These are phyloP conservation scores for Cladobotryum protrusum DNA, from an alignment of 2,329 filamentous ascomycete genomes.

Conservation along the genomic window DNA sequence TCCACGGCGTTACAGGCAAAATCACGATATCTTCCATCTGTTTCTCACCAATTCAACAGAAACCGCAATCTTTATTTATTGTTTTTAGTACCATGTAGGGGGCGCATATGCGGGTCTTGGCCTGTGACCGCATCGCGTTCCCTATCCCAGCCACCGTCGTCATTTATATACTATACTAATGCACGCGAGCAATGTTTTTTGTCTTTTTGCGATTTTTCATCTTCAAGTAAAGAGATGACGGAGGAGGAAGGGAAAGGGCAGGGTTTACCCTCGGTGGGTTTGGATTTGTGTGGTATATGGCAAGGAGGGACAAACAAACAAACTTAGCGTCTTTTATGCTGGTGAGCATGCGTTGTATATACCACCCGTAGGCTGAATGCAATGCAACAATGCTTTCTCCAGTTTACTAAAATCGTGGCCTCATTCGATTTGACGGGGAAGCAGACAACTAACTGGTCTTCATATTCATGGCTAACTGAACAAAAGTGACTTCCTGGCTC, in stretches of 20 bases:
- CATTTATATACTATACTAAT: slow-evolving; percentile 9
- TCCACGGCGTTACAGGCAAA: slow-evolving; percentile 3
- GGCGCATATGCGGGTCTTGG: too few relatives aligned
- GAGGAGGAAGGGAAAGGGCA: neutral
- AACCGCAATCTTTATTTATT: neutral
- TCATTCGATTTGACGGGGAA: too few relatives aligned
- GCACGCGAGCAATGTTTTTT: slow-evolving; percentile 9
- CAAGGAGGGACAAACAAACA: neutral
- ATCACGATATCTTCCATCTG: neutral
- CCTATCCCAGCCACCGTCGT: too few relatives aligned
- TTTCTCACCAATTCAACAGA: neutral
- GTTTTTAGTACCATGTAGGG: too few relatives aligned
- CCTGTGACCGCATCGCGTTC: too few relatives aligned
- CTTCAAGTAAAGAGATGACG: neutral
- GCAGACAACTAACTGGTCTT: too few relatives aligned
- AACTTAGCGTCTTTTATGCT: slow-evolving; percentile 5
- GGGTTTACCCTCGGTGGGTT: neutral
- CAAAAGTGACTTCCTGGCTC: neutral
- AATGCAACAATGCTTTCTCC: slow-evolving; percentile 10
- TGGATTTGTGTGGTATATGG: slow-evolving; percentile 2
- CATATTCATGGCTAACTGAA: neutral
- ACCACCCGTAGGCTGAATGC: slow-evolving; percentile 17
- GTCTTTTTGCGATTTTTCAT: neutral
- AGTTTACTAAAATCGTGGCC: neutral
- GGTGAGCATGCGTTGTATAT: slow-evolving; percentile 17